Percentiles rank a stretch among this genome's conserved stretches.
These are phyloP conservation scores for Xylaria sp. DNA, from an alignment of 2,329 filamentous ascomycete genomes.

Conservation along the genomic window DNA sequence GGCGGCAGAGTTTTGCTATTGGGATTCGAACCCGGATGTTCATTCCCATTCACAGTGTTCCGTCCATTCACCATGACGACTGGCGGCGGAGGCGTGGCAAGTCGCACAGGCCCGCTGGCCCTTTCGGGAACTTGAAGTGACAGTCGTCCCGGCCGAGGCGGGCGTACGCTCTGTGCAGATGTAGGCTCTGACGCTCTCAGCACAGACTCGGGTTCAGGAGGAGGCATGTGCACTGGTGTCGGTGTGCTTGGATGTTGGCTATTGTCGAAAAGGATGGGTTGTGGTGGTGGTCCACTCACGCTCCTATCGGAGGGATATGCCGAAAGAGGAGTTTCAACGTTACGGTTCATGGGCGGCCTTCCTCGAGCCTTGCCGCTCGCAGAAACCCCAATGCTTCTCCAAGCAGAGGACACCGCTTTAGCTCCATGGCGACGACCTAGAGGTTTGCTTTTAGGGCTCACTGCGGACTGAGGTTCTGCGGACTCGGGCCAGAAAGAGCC, in stretches of 20 bases:
- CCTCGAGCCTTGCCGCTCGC: constrained; percentile 78
- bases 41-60: constrained; percentile 39
- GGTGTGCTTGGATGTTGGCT: constrained; percentile 37
- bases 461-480: constrained; percentile 74
- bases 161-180: constrained; percentile 38
- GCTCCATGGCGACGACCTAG: constrained; percentile 76
- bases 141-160: constrained; percentile 60
- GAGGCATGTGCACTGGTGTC: constrained; percentile 41
- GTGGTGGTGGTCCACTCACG: constrained; percentile 53
- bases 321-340: constrained; percentile 72
- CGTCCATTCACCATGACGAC: constrained; percentile 65
- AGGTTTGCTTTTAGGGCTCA: constrained; percentile 67
- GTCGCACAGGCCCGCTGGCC: constrained; percentile 66
- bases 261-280: constrained; percentile 48
- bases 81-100: constrained; percentile 68
- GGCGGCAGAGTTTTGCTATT: constrained; percentile 11
- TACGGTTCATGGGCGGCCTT: constrained; percentile 76
- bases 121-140: constrained; percentile 72
- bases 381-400: constrained; percentile 74
- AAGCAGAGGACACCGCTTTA: constrained; percentile 87
- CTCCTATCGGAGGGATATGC: constrained; percentile 72
- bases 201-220: constrained; percentile 42
- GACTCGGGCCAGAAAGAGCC: constrained; percentile 65
- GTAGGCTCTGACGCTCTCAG: constrained; percentile 41
- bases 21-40: not conserved